A percentile compares a stretch with the other conserved stretches of the same genome.
These are phyloP conservation scores for Peronospora tabacina DNA, from an alignment of 352 stramenopile species.

Conservation along the genomic window DNA sequence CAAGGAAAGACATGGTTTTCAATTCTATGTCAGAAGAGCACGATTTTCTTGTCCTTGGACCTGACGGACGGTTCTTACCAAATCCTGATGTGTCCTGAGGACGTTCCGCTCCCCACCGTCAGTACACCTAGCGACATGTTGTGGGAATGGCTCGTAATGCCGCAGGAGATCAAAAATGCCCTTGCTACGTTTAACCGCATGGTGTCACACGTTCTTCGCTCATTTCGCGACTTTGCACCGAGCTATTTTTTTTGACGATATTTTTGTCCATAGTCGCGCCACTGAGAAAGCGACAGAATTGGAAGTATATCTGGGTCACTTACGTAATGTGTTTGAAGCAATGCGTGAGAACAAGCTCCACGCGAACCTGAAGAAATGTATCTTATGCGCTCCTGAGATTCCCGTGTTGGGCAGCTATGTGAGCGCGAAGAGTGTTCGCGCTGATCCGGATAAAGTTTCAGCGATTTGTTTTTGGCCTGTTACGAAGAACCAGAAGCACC, in stretches of 20 bases:
- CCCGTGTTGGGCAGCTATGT: background rate
- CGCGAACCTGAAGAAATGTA: background rate
- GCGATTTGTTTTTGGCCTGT: too few species aligned
- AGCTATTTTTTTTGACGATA: conserved; percentile 9
- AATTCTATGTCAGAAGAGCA: background rate
- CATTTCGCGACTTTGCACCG: conserved; percentile 2
- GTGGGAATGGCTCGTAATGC: background rate
- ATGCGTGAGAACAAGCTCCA: background rate
- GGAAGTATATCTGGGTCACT: background rate
- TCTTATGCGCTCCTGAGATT: background rate
- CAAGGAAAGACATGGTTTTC: background rate
- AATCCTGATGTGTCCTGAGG: background rate
- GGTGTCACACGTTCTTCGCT: background rate
- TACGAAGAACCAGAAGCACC: too few species aligned
- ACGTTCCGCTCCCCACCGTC: background rate
- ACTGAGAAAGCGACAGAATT: too few species aligned
- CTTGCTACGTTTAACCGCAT: conserved; percentile 1
- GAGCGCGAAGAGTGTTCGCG: background rate
- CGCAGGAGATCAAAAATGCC: background rate
- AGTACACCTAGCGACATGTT: background rate
- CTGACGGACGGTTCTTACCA: background rate
- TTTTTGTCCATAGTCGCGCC: conserved; percentile 4
- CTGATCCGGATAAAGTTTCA: background rate
- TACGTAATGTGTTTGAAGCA: background rate
- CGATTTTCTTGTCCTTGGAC: background rate